Evolutionary conservation across 2,329 filamentous ascomycete genomes (phyloP).

Genomic region (Alternaria burnsii): DNA sequence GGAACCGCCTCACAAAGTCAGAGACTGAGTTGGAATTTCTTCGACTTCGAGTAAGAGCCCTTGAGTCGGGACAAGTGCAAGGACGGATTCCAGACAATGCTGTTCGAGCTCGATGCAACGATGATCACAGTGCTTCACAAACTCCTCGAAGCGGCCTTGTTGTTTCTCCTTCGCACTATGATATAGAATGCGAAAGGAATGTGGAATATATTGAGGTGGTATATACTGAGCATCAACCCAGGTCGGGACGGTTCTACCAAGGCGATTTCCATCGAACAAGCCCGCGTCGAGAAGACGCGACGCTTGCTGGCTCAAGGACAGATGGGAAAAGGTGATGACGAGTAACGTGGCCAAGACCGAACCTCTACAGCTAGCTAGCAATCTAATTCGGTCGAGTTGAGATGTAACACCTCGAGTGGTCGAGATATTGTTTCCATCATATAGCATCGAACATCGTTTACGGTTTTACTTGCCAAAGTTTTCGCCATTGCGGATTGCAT

Average conservation of each 20-base stretch:
- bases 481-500: background rate
- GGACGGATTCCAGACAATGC: background rate
- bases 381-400: background rate
- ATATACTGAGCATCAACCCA: background rate
- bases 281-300: background rate
- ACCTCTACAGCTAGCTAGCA: background rate
- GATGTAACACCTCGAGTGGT: background rate
- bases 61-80: background rate
- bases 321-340: background rate
- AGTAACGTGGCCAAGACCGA: background rate
- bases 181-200: background rate
- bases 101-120: too few species aligned
- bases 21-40: background rate
- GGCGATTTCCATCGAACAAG: background rate
- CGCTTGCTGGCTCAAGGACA: background rate
- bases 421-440: background rate
- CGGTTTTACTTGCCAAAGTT: background rate
- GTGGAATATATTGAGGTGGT: background rate
- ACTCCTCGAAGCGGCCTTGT: background rate
- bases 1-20: background rate
- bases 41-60: background rate
- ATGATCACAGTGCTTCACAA: background rate
- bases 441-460: background rate
- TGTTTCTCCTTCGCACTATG: too few species aligned
- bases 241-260: background rate